Conservation (phyloP, 257 asterid species). For the Solanum boliviense region DNA sequence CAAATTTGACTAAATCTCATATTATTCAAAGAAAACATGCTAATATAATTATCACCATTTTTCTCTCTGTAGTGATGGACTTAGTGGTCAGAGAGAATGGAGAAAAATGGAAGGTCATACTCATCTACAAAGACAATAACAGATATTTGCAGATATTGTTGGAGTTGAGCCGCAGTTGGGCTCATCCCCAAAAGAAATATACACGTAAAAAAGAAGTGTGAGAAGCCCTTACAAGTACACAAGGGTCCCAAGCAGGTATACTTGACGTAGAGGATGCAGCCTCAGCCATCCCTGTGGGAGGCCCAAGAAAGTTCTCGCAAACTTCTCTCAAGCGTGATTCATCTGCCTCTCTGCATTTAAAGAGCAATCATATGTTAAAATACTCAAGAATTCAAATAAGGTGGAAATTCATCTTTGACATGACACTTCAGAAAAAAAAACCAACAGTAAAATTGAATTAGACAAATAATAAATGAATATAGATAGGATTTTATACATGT, state of each 20-base stretch:
- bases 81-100: not conserved
- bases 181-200: not conserved
- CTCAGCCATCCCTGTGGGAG: slow-evolving; percentile 81
- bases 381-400: not conserved
- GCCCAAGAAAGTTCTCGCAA: slow-evolving; percentile 95
- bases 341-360: slow-evolving; percentile 67
- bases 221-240: slow-evolving; percentile 51
- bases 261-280: slow-evolving; percentile 24
- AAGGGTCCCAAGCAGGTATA: slow-evolving; percentile 72
- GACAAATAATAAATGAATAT: not conserved
- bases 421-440: not conserved
- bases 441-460: not conserved
- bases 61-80: not conserved
- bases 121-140: not conserved
- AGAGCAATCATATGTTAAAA: not conserved
- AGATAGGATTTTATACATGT: not conserved
- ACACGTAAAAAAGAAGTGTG: not conserved
- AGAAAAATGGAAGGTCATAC: not conserved
- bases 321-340: slow-evolving; percentile 87
- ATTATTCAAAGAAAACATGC: not conserved
- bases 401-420: not conserved
- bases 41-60: not conserved
- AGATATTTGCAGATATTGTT: not conserved
- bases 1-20: not conserved
- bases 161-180: not conserved